A percentile compares a stretch with the other conserved stretches of the same genome.
These are phyloP conservation scores for Fusarium torreyae DNA, from an alignment of 2,329 filamentous ascomycete genomes.

Conservation along the genomic window DNA sequence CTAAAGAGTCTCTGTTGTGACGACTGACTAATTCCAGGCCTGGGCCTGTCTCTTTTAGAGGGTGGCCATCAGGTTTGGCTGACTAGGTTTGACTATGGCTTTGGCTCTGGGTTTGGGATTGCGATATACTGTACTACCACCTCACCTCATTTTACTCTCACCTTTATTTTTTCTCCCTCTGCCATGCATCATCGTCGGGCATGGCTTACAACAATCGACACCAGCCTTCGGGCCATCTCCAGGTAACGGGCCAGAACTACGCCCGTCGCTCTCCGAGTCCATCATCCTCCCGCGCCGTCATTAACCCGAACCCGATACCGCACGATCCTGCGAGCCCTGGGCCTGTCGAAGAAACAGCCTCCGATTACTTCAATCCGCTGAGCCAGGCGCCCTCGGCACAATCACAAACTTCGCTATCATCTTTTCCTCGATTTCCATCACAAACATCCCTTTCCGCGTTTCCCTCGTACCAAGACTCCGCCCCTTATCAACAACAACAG, in stretches of 20 bases:
- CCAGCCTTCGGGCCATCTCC: constrained; percentile 40
- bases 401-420: constrained; percentile 42
- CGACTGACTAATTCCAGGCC: constrained; percentile 38
- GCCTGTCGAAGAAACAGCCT: constrained; percentile 42
- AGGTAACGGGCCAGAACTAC: constrained; percentile 9
- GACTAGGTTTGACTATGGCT: too few relatives aligned
- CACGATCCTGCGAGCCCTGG: constrained; percentile 38
- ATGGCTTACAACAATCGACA: constrained; percentile 45
- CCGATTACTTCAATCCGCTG: constrained; percentile 48
- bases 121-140: not conserved
- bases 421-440: constrained; percentile 31
- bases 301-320: constrained; percentile 4
- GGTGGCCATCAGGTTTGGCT: constrained; percentile 5
- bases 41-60: not conserved
- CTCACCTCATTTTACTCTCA: not conserved
- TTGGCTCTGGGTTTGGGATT: too few relatives aligned
- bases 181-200: constrained; percentile 30
- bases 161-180: not conserved
- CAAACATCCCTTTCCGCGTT: constrained; percentile 35
- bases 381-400: constrained; percentile 41
- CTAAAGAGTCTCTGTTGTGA: constrained; percentile 14
- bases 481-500: constrained; percentile 7
- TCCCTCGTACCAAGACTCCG: constrained; percentile 20
- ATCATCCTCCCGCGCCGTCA: constrained; percentile 22
- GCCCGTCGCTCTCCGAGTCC: constrained; percentile 39